Base-by-base conservation (phyloP, 768 basidiomycete species). In the Plicaturopsis crispa region DNA sequence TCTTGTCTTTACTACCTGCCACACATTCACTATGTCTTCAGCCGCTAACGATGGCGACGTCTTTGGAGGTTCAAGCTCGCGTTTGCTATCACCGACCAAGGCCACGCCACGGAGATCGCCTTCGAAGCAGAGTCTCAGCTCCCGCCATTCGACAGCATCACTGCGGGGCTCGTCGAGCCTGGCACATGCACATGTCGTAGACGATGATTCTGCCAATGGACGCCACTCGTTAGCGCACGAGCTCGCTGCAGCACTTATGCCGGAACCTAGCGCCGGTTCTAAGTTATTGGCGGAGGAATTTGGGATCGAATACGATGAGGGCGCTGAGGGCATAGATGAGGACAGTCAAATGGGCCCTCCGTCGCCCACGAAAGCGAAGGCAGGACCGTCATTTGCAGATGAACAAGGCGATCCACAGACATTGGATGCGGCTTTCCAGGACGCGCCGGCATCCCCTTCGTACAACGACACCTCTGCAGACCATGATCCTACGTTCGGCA, bases 251-350 rank as follows among this genome's bases (percentile, higher is more conserved):
- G 88, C 88, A 7, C 70, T 91, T 39, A 84, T 89, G 78, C 88
- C 87, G 17, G 88, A 91, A 60, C 87, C 89, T 0, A 81, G 72
- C 36, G 68, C 75, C 19, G 77, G 83, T 38, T 88, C 85, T 17
- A 82, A 77, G 55, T 58, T 88, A 22, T 67, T 91, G 4, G 84
- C 84, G 10, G 88, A 90, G 59, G 89, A 91, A 57, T 86, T 91
- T 46, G 88, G 88, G 7, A 81, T 91, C 44, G 88, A 90, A 52
- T 89, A 84, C 47, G 88, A 90, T 44, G 85, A 88, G 54, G 86
- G 84, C 32, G 84, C 83, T 20, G 84, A 88, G 60, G 84, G 83
- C 26, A 84, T 83, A 40, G 87, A 84, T 52, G 75, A 73, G 40
- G 56, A 53, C 6, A 35, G 41, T 17, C 47, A 34, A 35, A 3